Base-by-base conservation (phyloP, 2,329 filamentous ascomycete species). In the Fusarium drepaniforme region DNA sequence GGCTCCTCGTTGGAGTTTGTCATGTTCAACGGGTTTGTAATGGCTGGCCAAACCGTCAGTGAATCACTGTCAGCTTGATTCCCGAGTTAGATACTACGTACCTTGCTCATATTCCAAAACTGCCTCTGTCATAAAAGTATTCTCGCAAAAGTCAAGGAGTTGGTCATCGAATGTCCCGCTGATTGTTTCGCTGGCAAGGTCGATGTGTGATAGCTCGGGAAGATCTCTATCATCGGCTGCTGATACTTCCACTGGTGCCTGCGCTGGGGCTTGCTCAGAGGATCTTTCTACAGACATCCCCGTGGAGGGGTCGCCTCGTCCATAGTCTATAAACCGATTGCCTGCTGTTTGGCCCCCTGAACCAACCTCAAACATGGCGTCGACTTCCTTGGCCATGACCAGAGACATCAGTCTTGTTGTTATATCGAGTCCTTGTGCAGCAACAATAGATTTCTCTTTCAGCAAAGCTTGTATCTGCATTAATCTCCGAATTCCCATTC, bases 401-500 rank as follows among this genome's bases (percentile, higher is more conserved):
- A 79, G 65, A 5, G 67, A 68, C 64, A 78, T 68, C 8, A 80
- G 53, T 6, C 69, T 72, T 25, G 59, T 68, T 8, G 75, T 58
- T 12, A 79, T 71, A 1, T 74, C 68, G 8, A 80, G 69, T 2
- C 77, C 78, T 37, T 80, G 77, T 3, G 67, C 71, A 2, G 77
- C 76, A 8, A 78, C 65, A n/a, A 77, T 70, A 1, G 75, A 78
- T 15, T 72, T 75, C 1, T 59, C 25, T 58, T 72, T 75, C 21
- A 80, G 46, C n/a, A 51, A 33, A 5, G 53, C 67, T 23, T 79
- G 74, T 70, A 79, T 78, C 2, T 63, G 61, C 75, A 80, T 79
- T 9, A 80, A 30, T 21, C 74, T 64, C 5, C 71, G 74, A 37
- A 80, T 70, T 1, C 74, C 77, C 23, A 76, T 61, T 38, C 76